Evolutionary conservation across 352 stramenopile species (phyloP), one percentile per base, ranked within the genome.

Genomic region (Phytophthora tentaculata): DNA sequence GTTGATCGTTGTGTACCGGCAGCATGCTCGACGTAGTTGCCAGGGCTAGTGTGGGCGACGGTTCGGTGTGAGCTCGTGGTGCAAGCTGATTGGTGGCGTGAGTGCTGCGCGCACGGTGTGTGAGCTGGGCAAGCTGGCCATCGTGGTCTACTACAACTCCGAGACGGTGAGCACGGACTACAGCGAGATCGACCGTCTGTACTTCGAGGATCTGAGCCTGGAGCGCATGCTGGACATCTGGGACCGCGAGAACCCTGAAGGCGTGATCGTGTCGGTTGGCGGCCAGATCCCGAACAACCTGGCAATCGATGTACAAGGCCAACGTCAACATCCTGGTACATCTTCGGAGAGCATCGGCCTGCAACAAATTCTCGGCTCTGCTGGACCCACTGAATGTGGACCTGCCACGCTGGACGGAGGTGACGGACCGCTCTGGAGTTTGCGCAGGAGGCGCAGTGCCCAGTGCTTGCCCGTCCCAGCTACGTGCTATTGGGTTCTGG

Each of bases 91-190:
- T 99, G 96, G 96, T 99, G 97, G 88, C 64, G 96, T 99, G 54
- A 97, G 84, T 95, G 91, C 65, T 98, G 32, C 13, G 32, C 32
- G 32, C 32, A 39, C 32, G 32, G 32, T 98, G 56, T 88, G 96
- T 49, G 89, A 94, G 32, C 83, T 99, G 28, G 83, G 93, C 52
- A 82, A 96, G 69, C 81, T 50, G 96, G 96, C 32, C 62, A 82
- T 58, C 83, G 83, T 97, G 89, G 81, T 99, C 14, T 99, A 99
- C 82, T 98, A 98, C 85, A 99, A 99, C 83, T 96, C 95, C 19
- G 96, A 99, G 76, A n/a, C n/a, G n/a, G n/a, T n/a, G n/a, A 98
- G 91, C 41, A 99, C 97, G 32, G 97, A 99, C 80, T 99, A 99
- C 65, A 96, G 99, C 71, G 96, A 99, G 76, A 98, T 95, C 74